A percentile compares a stretch with the other conserved stretches of the same genome.
phyloP scores from a whole-genome alignment of 2,329 filamentous ascomycete genomes.

The Apiospora malaysiana region DNA sequence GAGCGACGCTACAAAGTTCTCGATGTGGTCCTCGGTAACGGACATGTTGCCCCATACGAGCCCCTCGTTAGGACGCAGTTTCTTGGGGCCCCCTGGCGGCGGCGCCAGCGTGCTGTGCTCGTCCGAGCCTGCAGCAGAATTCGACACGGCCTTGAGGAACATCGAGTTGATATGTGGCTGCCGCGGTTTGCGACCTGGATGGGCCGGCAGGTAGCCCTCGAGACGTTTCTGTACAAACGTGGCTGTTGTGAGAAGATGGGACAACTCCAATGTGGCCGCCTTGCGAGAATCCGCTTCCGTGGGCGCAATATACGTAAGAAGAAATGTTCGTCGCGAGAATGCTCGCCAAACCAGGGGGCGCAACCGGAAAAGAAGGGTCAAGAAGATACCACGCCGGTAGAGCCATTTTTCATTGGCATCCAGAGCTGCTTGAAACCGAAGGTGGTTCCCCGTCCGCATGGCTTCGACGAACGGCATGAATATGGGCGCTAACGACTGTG shows the following conservation, averaged over 20 bases:
- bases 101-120: constrained; percentile 50
- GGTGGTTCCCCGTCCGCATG: constrained; percentile 76
- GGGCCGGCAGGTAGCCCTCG: constrained; percentile 60
- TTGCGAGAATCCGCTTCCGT: constrained; percentile 59
- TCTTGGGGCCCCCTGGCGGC: constrained; percentile 53
- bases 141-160: constrained; percentile 58
- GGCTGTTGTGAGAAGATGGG: constrained; percentile 69
- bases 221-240: constrained; percentile 68
- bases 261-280: constrained; percentile 77
- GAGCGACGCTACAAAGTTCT: constrained; percentile 77
- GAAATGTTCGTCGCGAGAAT: constrained; percentile 77
- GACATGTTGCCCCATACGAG: constrained; percentile 68
- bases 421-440: constrained; percentile 74
- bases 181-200: constrained; percentile 38
- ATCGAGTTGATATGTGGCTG: constrained; percentile 54
- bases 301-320: constrained; percentile 77
- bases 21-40: constrained; percentile 69
- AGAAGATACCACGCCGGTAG: constrained; percentile 74
- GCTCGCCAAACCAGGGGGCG: constrained; percentile 86
- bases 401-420: constrained; percentile 73
- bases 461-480: constrained; percentile 78
- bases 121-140: constrained; percentile 37
- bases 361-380: constrained; percentile 77
- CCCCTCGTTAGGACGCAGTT: constrained; percentile 62
- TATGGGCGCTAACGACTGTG: constrained; percentile 64